phyloP scores from a whole-genome alignment of 1,284 basidiomycete genomes.

The Sanghuangporus baumii region DNA sequence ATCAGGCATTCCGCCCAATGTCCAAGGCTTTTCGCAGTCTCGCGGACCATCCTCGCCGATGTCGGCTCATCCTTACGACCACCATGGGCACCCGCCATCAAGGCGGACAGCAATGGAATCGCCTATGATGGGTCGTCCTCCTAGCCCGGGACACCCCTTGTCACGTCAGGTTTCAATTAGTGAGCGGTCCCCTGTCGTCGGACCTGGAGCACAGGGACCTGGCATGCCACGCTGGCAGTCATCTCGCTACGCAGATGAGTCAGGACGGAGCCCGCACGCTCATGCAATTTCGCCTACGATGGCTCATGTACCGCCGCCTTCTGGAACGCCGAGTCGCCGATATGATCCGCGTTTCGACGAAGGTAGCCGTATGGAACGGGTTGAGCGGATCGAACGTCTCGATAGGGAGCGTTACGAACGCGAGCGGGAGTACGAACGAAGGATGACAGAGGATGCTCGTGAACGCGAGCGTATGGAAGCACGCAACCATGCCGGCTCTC shows the following conservation, averaged over 20 bases:
- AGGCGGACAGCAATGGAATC: slow-evolving; percentile 4
- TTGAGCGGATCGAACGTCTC: neutral
- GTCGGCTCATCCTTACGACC: slow-evolving; percentile 14
- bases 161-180: slow-evolving; percentile 2
- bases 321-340: slow-evolving; percentile 22
- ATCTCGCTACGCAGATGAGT: slow-evolving; percentile 47
- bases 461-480: slow-evolving; percentile 6
- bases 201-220: slow-evolving; percentile 12
- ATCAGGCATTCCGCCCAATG: neutral
- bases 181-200: slow-evolving; percentile 10
- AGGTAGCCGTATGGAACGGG: slow-evolving; percentile 17
- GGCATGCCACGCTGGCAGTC: slow-evolving; percentile 33
- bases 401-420: slow-evolving; percentile 28
- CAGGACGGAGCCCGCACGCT: slow-evolving; percentile 30
- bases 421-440: slow-evolving; percentile 23
- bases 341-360: slow-evolving; percentile 33
- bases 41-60: slow-evolving; percentile 12
- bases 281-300: slow-evolving; percentile 19
- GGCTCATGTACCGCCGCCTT: slow-evolving; percentile 18
- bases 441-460: neutral
- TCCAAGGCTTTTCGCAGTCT: slow-evolving; percentile 10
- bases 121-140: slow-evolving; percentile 2
- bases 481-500: slow-evolving; percentile 2
- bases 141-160: neutral
- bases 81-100: slow-evolving; percentile 2